Conservation (phyloP, 495 filamentous ascomycete species). For the Filosporella fistucella region DNA sequence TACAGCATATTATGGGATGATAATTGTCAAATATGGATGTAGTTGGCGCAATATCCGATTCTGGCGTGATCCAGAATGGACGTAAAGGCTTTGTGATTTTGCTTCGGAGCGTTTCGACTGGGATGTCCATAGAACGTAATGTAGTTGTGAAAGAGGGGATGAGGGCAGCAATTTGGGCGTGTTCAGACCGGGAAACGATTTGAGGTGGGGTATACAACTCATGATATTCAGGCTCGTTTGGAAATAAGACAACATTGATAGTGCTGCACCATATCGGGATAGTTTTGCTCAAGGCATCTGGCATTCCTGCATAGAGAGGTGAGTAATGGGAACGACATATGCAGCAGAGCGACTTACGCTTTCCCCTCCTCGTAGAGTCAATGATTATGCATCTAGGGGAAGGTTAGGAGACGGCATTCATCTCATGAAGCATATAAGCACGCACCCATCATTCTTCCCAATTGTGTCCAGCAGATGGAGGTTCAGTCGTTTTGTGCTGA, state of each 20-base stretch:
- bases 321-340: not conserved
- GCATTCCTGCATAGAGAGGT: constrained; percentile 80
- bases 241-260: constrained; percentile 77
- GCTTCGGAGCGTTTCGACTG: constrained; percentile 26
- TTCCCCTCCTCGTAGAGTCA: constrained; percentile 91
- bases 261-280: constrained; percentile 90
- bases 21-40: constrained; percentile 43
- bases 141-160: constrained; percentile 63
- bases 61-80: constrained; percentile 59
- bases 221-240: constrained; percentile 40
- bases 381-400: constrained; percentile 77
- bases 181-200: constrained; percentile 67
- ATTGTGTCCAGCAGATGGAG: constrained; percentile 67
- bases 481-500: constrained; percentile 80
- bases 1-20: constrained; percentile 73
- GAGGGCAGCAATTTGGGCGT: constrained; percentile 67
- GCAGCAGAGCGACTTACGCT: constrained; percentile 47
- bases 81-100: constrained; percentile 53
- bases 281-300: constrained; percentile 90
- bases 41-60: constrained; percentile 24
- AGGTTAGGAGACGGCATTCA: no score
- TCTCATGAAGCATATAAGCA: constrained; percentile 10
- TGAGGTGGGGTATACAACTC: constrained; percentile 59
- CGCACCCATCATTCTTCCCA: constrained; percentile 57
- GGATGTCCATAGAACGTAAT: constrained; percentile 41